These are phyloP conservation scores for Penicillium bovifimosum DNA, from an alignment of 495 filamentous ascomycete species.

Conservation along the genomic window DNA sequence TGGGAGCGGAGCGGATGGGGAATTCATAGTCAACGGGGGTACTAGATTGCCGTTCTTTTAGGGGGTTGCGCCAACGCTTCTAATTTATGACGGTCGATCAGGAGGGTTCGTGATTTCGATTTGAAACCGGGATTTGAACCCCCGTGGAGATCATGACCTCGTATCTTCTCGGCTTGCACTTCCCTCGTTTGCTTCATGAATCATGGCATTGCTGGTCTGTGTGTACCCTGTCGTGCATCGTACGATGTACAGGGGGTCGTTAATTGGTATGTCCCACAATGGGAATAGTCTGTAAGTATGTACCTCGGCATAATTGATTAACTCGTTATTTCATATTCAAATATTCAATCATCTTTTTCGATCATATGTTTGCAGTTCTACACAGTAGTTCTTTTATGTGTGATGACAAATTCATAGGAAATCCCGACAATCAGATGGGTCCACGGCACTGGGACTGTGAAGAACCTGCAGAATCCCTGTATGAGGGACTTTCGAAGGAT, in stretches of 20 bases:
- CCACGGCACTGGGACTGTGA: not conserved
- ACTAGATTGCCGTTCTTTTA: not conserved
- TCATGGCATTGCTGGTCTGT: not conserved
- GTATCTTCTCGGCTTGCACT: not conserved
- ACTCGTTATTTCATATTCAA: too few species aligned
- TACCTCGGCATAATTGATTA: too few species aligned
- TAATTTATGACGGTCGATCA: conserved; percentile 2
- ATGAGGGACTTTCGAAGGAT: not conserved
- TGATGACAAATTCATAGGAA: not conserved
- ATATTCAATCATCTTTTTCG: too few species aligned
- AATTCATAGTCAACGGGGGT: not conserved
- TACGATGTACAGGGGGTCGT: too few species aligned
- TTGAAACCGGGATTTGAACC: conserved; percentile 1
- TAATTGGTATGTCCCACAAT: too few species aligned
- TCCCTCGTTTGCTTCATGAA: too few species aligned
- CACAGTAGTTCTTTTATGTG: not conserved
- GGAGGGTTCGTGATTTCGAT: not conserved
- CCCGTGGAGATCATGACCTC: not conserved
- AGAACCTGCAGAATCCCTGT: not conserved
- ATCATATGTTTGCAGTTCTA: too few species aligned
- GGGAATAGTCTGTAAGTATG: too few species aligned
- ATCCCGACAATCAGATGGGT: not conserved
- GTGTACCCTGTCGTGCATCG: too few species aligned
- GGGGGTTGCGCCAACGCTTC: not conserved
- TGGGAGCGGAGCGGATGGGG: not conserved